Percentiles rank a stretch among this genome's conserved stretches.
These are phyloP conservation scores for Pseudogymnoascus sp. DNA, from an alignment of 2,329 filamentous ascomycete genomes.

Conservation along the genomic window DNA sequence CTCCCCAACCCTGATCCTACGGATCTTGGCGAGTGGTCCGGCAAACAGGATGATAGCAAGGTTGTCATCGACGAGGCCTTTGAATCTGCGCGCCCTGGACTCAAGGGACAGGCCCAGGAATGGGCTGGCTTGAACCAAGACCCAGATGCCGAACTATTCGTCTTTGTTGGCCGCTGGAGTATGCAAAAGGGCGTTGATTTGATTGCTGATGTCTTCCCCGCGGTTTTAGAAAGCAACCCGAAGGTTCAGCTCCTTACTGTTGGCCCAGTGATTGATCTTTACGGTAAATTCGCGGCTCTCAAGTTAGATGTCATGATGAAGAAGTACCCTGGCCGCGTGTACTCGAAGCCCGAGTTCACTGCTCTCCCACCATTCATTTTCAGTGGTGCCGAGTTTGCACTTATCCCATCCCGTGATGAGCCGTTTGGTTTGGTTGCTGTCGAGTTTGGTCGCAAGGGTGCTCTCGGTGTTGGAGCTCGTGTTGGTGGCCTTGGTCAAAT, in stretches of 20 bases:
- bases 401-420: constrained; percentile 61
- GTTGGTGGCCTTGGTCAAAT: constrained; percentile 62
- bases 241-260: constrained; percentile 54
- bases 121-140: constrained; percentile 57
- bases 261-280: constrained; percentile 58
- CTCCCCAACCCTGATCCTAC: constrained; percentile 59
- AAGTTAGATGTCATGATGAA: constrained; percentile 58
- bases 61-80: constrained; percentile 46
- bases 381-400: constrained; percentile 57
- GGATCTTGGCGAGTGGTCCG: constrained; percentile 47
- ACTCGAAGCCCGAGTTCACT: constrained; percentile 60
- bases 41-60: constrained; percentile 37
- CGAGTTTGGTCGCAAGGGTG: constrained; percentile 60
- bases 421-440: constrained; percentile 61
- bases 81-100: constrained; percentile 43
- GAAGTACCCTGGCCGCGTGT: constrained; percentile 55
- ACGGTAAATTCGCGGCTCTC: constrained; percentile 58
- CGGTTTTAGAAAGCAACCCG: constrained; percentile 49
- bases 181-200: constrained; percentile 62
- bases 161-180: constrained; percentile 61
- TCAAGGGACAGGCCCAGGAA: constrained; percentile 54
- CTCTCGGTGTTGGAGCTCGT: constrained; percentile 55
- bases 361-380: constrained; percentile 58
- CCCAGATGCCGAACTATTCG: constrained; percentile 54
- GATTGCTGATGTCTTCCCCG: constrained; percentile 58